Evolutionary conservation across 1,139 yeast species (phyloP), one percentile per base, ranked within the genome.

Genomic region (Pneumocystis carinii): DNA sequence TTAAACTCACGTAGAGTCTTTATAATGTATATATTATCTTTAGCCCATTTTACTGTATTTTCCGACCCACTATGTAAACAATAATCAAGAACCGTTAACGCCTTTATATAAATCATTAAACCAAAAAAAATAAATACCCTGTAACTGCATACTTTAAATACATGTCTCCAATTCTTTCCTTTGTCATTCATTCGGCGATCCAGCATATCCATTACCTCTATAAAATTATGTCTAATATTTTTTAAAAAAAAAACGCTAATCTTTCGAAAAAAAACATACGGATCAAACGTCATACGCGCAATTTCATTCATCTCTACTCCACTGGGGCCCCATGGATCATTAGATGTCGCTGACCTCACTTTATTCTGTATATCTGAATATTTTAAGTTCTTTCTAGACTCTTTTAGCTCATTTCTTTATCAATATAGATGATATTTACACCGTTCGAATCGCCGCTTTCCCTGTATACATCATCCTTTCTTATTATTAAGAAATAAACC

Each of bases 161-260:
- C 92, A 74, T 92, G 99, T 69, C 97, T 83, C 98, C 98, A 92
- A 75, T 92, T 88, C 74, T 90, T 92, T 66, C 98, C 98, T 77
- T 90, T 90, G 72, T 92, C 98, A 72, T 92, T 92, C 70, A 94
- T 78, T 68, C 99, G 81, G 69, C 90, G 84, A 75, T 90, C 98
- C 63, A 92, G 75, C 89, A 94, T 90, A 72, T 92, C 97, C 96
- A 92, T 87, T 61, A 92, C 83, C 71, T 90, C 96, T 71, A 89
- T 80, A 69, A 90, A 84, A 69, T 89, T 96, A 7, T 87, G 84
- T 68, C 77, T 24, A 29, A 14, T n/a, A 24, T 37, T 39, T 37
- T 39, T 7, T 27, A 19, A 10, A 37, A 37, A 29, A 48, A 24
- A 7, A 2, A 19, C 5, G 2, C 6, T 17, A 56, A 39, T 14